phyloP scores from a whole-genome alignment of 2,329 filamentous ascomycete species.

The Lomentospora prolificans region DNA sequence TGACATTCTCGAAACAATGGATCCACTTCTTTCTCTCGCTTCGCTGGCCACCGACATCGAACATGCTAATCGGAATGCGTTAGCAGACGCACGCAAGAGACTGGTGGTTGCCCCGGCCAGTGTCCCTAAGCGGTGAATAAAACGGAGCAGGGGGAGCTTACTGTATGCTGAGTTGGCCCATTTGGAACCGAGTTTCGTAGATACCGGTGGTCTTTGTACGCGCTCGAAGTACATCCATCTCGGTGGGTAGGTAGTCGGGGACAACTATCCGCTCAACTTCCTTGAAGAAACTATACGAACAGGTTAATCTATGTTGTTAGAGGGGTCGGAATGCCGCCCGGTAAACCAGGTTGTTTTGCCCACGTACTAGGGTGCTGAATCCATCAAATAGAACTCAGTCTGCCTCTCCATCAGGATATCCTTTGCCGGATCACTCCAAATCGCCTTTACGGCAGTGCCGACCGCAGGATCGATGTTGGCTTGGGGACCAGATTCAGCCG shows the following conservation, averaged over 20 bases:
- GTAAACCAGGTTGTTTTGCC: too few relatives aligned
- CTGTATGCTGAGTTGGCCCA: constrained; percentile 99
- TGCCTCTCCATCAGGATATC: constrained; percentile 81
- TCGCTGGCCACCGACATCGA: constrained; percentile 92
- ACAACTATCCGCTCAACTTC: constrained; percentile 78
- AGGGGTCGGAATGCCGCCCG: too few relatives aligned
- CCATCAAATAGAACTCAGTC: constrained; percentile 98
- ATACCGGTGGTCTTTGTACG: constrained; percentile 98
- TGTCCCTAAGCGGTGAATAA: background rate
- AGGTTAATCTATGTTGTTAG: background rate
- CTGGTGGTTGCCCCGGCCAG: too few relatives aligned
- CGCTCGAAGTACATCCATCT: constrained; percentile 90
- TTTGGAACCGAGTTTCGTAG: constrained; percentile 96
- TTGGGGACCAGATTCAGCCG: constrained; percentile 82
- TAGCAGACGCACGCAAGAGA: too few relatives aligned
- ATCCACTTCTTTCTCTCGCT: constrained; percentile 99
- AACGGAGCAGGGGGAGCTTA: constrained; percentile 38
- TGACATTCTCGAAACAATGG: constrained; percentile 99
- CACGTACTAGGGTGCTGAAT: constrained; percentile 92
- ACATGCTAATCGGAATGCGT: constrained; percentile 60
- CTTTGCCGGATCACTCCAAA: constrained; percentile 86
- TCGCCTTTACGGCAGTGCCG: constrained; percentile 68
- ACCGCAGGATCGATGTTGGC: constrained; percentile 73
- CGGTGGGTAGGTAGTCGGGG: constrained; percentile 79
- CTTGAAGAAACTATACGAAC: constrained; percentile 72